Evolutionary conservation across 108 stramenopile genomes (phyloP), one percentile per base, ranked within the genome.

Genomic region (Cyclotella baltica): DNA sequence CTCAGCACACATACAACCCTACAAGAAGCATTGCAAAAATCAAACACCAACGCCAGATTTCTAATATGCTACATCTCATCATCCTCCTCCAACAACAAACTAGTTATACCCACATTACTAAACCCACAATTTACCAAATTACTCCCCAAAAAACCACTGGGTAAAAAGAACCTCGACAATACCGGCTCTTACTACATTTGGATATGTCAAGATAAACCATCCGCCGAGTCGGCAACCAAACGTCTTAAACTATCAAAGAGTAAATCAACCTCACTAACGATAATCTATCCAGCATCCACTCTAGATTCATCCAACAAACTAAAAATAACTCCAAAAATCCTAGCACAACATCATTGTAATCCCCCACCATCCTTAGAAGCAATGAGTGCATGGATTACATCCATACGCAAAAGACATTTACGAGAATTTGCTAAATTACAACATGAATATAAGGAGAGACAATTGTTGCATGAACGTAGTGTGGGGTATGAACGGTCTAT

Each of bases 331-430:
- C 79, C 85, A 0, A 63, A 73, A 25, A 31, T 92, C 22, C 53
- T 95, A 33, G 89, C 89, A 18, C 91, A 92, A 63, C 93, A 95
- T 85, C 93, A 92, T 56, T 90, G 91, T 50, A 80, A 78, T 83
- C 93, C 93, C 27, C 93, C 93, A 15, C 90, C 90, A 3, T 31
- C 67, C 1, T 22, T 83, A 2, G 80, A 83, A 18, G 62, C 70
- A 0, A 84, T 95, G 87, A 77, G 75, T 4, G 68, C 82, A 31
- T 95, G 93, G 93, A 52, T 90, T 28, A 84, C 88, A 31, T 48
- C 89, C 11, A 61, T 92, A 36, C 83, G 91, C 27, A 89, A 91
- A 63, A 87, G 91, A 40, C 85, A 92, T 64, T 77, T 79, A n/a
- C 77, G 87, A 48, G 88, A 89, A 50, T 92, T 84, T 77, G 77